Evolutionary conservation across 495 filamentous ascomycete genomes (phyloP), one percentile per base, ranked within the genome.

Genomic region (Hyaloscypha hepaticicola): DNA sequence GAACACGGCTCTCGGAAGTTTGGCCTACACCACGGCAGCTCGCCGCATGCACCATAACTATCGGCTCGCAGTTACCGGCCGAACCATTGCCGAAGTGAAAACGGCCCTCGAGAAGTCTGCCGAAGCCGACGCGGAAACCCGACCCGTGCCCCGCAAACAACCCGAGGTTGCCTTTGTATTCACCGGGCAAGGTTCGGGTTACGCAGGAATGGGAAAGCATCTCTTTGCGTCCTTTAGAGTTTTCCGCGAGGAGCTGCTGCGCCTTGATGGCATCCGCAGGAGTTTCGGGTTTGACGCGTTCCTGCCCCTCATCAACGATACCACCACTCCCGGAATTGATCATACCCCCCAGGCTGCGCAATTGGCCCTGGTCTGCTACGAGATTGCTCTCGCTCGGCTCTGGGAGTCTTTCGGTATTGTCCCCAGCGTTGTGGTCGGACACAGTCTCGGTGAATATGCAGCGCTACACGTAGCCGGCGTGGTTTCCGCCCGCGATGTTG

Each of bases 361-460:
- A 72, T 80, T 96, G 27, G 90, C 88, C 27, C 82, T 89, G 25
- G 83, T 82, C 27, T 91, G 85, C 66, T 82, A 95, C 62, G 88
- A 97, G 74, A 94, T 96, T 82, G 92, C 92, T 3, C 78, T 96
- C 52, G 86, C 88, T 22, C 87, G 85, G 57, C 83, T 92, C 61
- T 96, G 91, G 92, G 74, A 68, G 21, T 87, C 90, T 5, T 88
- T 90, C 81, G 92, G 90, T 28, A 80, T 96, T 60, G 83, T 73
- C 24, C 93, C 93, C 22, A 79, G 82, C 49, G 87, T 86, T 45
- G 91, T 96, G 4, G 78, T 96, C 38, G 93, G 93, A 27, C 93
- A 97, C 76, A 95, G 91, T 72, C 69, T 85, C n/a, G 93, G 93
- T 59, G 92, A 97, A 73, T 96, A 94, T 75, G 92, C 93, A 53